These are phyloP conservation scores for Trichoderma guizhouense DNA, from an alignment of 2,329 filamentous ascomycete genomes.

Conservation along the genomic window DNA sequence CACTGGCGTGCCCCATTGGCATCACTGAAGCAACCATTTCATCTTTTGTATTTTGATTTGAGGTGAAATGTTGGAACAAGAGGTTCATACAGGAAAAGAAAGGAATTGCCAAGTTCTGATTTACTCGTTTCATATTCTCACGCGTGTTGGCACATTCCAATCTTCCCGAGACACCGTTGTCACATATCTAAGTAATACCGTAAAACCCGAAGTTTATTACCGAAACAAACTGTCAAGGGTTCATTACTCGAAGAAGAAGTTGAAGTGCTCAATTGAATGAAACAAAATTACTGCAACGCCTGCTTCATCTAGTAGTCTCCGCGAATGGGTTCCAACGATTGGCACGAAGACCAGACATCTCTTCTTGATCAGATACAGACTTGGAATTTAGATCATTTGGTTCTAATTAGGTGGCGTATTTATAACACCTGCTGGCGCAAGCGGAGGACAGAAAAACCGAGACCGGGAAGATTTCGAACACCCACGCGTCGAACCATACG, in stretches of 20 bases:
- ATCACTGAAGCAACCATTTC: neutral
- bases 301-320: neutral
- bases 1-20: neutral
- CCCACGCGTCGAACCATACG: no score
- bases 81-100: neutral
- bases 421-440: no score
- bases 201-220: neutral
- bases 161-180: neutral
- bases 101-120: neutral
- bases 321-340: neutral
- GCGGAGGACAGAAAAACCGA: no score
- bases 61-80: neutral
- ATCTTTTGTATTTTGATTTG: neutral
- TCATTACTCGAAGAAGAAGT: neutral
- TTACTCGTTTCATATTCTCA: neutral
- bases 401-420: neutral
- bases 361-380: neutral
- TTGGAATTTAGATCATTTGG: neutral
- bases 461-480: no score
- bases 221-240: neutral
- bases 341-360: no score
- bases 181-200: neutral
- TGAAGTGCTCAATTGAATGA: neutral
- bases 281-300: neutral
- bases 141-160: neutral